phyloP scores from a whole-genome alignment of 2,329 filamentous ascomycete species.

The Calonectria fujianensis region DNA sequence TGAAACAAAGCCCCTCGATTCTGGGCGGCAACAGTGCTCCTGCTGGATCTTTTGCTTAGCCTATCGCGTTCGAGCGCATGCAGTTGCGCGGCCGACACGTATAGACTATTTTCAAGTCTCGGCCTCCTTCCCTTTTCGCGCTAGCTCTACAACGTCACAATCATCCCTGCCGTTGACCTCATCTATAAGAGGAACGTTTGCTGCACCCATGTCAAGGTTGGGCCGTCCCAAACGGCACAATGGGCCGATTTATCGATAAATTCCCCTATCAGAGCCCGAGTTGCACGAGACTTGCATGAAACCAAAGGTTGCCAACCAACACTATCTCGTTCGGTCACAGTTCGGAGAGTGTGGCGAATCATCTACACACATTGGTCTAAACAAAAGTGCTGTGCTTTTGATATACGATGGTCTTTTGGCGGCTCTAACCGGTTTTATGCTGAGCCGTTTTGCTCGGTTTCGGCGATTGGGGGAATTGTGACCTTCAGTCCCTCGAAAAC shows the following conservation, averaged over 20 bases:
- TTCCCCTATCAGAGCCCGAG: conserved; percentile 11
- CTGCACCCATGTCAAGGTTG: conserved; percentile 2
- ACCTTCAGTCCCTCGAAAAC: background rate
- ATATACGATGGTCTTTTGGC: background rate
- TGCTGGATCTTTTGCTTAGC: conserved; percentile 12
- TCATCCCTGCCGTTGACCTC: conserved; percentile 32
- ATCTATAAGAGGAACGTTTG: conserved; percentile 13
- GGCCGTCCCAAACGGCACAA: background rate
- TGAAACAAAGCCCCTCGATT: background rate
- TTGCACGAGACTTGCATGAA: conserved; percentile 13
- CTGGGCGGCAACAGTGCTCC: background rate
- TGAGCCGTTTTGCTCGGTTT: background rate
- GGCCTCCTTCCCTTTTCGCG: conserved; percentile 31
- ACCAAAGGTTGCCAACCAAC: background rate
- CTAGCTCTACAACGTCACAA: conserved; percentile 30
- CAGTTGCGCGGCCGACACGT: background rate
- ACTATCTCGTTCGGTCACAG: background rate
- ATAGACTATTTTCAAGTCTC: background rate
- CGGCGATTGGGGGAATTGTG: background rate
- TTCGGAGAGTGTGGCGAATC: background rate
- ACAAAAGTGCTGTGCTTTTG: background rate
- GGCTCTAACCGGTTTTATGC: background rate
- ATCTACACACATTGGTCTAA: background rate
- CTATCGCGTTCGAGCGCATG: background rate
- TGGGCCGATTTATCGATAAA: background rate